Conservation (phyloP, 2,329 filamentous ascomycete species). For the Arthrobotrys entomopaga region DNA sequence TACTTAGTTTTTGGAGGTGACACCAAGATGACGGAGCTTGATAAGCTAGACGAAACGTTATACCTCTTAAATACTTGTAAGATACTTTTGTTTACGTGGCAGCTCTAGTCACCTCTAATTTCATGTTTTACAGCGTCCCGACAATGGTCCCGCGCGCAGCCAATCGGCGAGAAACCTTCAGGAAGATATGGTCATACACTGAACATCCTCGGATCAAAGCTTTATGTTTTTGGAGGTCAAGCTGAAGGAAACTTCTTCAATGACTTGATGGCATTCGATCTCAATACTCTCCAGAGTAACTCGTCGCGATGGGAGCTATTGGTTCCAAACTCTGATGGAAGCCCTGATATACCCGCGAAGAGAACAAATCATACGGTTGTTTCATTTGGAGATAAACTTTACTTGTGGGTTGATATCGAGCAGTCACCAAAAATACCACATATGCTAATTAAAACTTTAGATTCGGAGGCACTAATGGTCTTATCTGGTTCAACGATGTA, state of each 20-base stretch:
- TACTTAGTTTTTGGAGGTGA: constrained; percentile 87
- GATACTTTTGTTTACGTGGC: constrained; percentile 64
- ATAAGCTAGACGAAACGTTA: constrained; percentile 90
- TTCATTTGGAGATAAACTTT: constrained; percentile 91
- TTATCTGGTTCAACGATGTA: constrained; percentile 98
- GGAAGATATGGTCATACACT: constrained; percentile 95
- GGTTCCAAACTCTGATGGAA: constrained; percentile 76
- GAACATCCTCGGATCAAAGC: constrained; percentile 95
- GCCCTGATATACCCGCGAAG: constrained; percentile 79
- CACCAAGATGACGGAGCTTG: constrained; percentile 93
- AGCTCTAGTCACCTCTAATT: constrained; percentile 36
- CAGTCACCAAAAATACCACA: constrained; percentile 34
- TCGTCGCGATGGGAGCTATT: constrained; percentile 94
- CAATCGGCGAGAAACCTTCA: constrained; percentile 83
- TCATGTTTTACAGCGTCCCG: constrained; percentile 75
- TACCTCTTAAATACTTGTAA: constrained; percentile 97
- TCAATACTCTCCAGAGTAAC: constrained; percentile 91
- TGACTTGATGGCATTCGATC: constrained; percentile 90
- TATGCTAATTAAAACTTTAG: constrained; percentile 63
- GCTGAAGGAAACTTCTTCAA: constrained; percentile 99
- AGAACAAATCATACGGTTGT: constrained; percentile 95
- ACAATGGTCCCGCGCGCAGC: constrained; percentile 95
- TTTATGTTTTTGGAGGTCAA: constrained; percentile 97
- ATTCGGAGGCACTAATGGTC: constrained; percentile 97
- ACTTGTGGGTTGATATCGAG: constrained; percentile 71